A percentile compares a stretch with the other conserved stretches of the same genome.
Conservation (phyloP, 2,329 filamentous ascomycete genomes). For the Fonsecaea monophora region DNA sequence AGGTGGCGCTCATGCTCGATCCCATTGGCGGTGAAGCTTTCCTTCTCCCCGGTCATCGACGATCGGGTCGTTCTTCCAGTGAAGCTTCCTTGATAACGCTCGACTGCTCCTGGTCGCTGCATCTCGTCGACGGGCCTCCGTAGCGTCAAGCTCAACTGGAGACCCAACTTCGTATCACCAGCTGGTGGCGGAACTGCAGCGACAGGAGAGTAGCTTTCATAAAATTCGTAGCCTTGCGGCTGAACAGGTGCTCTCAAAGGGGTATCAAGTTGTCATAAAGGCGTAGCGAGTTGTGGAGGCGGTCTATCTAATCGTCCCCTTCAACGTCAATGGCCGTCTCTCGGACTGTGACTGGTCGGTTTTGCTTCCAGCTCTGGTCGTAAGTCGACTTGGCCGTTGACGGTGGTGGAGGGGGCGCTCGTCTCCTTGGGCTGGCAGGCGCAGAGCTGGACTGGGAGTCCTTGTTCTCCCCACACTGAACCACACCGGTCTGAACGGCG, state of each 20-base stretch:
- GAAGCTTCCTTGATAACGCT: neutral
- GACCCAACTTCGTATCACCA: neutral
- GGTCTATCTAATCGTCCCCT: conserved; percentile 27
- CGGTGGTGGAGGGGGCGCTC: conserved; percentile 28
- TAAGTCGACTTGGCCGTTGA: conserved; percentile 15
- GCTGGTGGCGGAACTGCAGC: neutral
- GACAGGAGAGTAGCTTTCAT: neutral
- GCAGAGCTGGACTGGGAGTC: conserved; percentile 18
- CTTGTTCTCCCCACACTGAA: conserved; percentile 16
- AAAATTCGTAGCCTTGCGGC: conserved; percentile 21
- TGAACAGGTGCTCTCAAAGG: conserved; percentile 1
- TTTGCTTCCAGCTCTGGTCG: conserved; percentile 31
- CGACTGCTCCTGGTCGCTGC: conserved; percentile 5
- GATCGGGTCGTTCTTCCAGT: neutral
- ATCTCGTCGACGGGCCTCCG: conserved; percentile 7
- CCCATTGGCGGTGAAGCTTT: conserved; percentile 5
- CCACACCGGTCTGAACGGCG: conserved; percentile 12
- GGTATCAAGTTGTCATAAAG: conserved; percentile 24
- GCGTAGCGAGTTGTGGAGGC: neutral
- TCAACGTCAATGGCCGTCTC: conserved; percentile 35
- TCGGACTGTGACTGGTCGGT: conserved; percentile 28
- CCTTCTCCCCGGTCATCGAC: neutral
- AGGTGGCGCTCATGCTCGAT: conserved; percentile 2
- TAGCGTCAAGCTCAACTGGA: conserved; percentile 26
- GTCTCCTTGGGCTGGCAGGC: conserved; percentile 17